Conservation (phyloP, 2,329 filamentous ascomycete species). For the Cercospora beticola region DNA sequence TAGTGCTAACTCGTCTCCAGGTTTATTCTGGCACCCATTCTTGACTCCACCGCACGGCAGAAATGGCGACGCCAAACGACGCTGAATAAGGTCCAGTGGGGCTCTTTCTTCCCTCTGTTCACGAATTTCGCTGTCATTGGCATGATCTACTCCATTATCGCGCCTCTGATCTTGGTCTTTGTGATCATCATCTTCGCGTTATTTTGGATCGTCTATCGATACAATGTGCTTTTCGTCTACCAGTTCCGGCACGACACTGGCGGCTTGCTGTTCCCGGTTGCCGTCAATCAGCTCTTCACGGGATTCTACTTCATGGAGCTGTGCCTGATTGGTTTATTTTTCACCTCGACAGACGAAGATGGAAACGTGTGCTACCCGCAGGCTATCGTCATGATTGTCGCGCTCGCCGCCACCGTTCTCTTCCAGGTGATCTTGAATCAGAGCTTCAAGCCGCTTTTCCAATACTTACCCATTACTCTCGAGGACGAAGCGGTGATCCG, state of each 20-base stretch:
- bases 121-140: slow-evolving; percentile 94
- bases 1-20: neutral
- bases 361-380: slow-evolving; percentile 67
- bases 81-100: slow-evolving; percentile 79
- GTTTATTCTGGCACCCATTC: slow-evolving; percentile 73
- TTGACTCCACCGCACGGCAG: slow-evolving; percentile 76
- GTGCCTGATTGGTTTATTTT: slow-evolving; percentile 84
- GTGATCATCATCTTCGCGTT: slow-evolving; percentile 88
- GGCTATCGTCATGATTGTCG: slow-evolving; percentile 79
- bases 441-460: slow-evolving; percentile 80
- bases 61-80: slow-evolving; percentile 86
- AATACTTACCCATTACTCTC: slow-evolving; percentile 88
- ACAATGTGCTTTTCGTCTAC: slow-evolving; percentile 92
- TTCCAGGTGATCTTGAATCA: slow-evolving; percentile 80
- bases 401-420: slow-evolving; percentile 65
- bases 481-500: slow-evolving; percentile 93
- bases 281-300: slow-evolving; percentile 93
- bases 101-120: slow-evolving; percentile 91
- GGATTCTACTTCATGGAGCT: slow-evolving; percentile 94
- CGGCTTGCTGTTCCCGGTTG: slow-evolving; percentile 84
- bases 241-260: slow-evolving; percentile 89
- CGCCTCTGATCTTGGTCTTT: slow-evolving; percentile 88
- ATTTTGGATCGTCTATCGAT: slow-evolving; percentile 94
- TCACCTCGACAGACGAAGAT: slow-evolving; percentile 63
- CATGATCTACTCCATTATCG: slow-evolving; percentile 79